Evolutionary conservation across 192 early-diverging fungal genomes (phyloP).

Genomic region (Coemansia sp.): DNA sequence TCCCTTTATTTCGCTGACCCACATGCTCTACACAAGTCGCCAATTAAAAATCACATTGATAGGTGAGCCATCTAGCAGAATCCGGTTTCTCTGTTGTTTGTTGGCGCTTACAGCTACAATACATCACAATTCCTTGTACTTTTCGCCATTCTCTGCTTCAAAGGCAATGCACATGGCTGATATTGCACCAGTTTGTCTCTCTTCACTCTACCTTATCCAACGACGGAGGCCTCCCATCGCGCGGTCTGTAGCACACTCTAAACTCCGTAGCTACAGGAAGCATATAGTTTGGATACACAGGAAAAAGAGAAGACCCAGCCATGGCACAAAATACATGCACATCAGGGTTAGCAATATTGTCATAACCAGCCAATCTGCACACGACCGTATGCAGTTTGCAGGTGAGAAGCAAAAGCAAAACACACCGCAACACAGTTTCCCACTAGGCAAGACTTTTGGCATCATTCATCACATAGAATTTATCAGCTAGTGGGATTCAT

Average conservation of each 20-base stretch:
- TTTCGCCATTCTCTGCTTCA: neutral
- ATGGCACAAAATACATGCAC: neutral
- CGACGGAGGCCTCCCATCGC: constrained; percentile 28
- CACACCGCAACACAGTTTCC: no score
- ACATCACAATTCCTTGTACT: no score
- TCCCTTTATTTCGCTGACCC: constrained; percentile 29
- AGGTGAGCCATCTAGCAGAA: neutral
- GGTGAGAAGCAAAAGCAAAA: no score
- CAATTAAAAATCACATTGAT: neutral
- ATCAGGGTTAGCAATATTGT: neutral
- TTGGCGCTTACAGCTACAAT: no score
- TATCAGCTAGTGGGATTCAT: neutral
- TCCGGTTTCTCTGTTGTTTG: neutral
- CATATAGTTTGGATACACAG: neutral
- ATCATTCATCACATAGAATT: no score
- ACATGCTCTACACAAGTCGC: constrained; percentile 29
- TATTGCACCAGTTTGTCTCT: neutral
- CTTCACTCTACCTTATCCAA: constrained; percentile 26
- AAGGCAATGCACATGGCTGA: neutral
- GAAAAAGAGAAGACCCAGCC: neutral
- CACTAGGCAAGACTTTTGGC: no score
- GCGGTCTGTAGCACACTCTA: constrained; percentile 31
- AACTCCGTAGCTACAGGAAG: constrained; percentile 25
- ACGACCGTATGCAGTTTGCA: no score
- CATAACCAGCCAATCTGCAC: no score